Evolutionary conservation across 345 rosid species (phyloP).

Genomic region (Brassica nigra): DNA sequence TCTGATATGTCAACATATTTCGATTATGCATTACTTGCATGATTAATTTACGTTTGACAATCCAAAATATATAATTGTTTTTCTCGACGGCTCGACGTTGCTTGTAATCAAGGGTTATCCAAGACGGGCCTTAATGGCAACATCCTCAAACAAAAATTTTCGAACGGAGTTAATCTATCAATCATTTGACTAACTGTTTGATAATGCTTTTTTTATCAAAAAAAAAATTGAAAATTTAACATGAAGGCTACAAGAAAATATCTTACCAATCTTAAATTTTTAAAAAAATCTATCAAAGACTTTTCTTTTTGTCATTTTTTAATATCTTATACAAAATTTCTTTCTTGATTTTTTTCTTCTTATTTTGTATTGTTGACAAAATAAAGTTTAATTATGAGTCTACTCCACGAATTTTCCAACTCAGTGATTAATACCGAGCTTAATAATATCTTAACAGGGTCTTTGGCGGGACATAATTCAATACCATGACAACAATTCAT

Average conservation of each 20-base stretch:
- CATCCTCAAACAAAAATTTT: slow-evolving; percentile 22
- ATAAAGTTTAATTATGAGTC: neutral
- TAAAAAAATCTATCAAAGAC: too few relatives aligned
- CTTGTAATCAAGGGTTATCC: neutral
- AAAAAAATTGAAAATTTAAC: neutral
- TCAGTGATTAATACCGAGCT: slow-evolving; percentile 9
- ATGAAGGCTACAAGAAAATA: slow-evolving; percentile 31
- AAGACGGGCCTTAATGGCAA: slow-evolving; percentile 39
- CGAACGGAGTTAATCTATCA: neutral
- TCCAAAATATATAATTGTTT: neutral
- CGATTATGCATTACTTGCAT: slow-evolving; percentile 32
- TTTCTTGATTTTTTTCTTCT: neutral
- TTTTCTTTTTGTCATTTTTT: too few relatives aligned
- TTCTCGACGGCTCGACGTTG: neutral
- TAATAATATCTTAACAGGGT: slow-evolving; percentile 3
- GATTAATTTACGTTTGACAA: slow-evolving; percentile 27
- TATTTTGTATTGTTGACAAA: neutral
- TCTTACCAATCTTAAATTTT: neutral
- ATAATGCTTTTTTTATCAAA: too few relatives aligned
- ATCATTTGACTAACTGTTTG: neutral
- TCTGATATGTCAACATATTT: slow-evolving; percentile 27
- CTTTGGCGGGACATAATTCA: slow-evolving; percentile 34
- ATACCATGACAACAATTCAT: slow-evolving; percentile 37
- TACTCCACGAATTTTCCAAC: neutral
- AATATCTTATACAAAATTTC: too few relatives aligned